phyloP scores from a whole-genome alignment of 2,329 filamentous ascomycete species.

The Lanzia echinophila region DNA sequence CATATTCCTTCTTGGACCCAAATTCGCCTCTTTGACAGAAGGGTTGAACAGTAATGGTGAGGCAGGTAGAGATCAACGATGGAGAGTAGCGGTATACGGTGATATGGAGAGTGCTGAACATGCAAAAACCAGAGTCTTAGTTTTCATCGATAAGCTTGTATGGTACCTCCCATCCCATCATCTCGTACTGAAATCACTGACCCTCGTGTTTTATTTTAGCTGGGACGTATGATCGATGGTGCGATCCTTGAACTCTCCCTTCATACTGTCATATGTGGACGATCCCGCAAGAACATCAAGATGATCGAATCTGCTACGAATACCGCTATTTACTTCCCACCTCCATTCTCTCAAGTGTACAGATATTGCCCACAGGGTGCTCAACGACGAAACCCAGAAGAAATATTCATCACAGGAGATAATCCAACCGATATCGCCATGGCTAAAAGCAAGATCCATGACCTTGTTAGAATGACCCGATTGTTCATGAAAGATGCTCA shows the following conservation, averaged over 20 bases:
- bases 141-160: slow-evolving; percentile 70
- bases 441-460: slow-evolving; percentile 86
- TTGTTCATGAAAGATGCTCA: slow-evolving; percentile 88
- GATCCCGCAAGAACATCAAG: slow-evolving; percentile 96
- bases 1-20: slow-evolving; percentile 90
- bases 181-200: slow-evolving; percentile 30
- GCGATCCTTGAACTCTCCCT: slow-evolving; percentile 79
- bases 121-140: slow-evolving; percentile 90
- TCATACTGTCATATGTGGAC: slow-evolving; percentile 87
- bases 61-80: slow-evolving; percentile 76
- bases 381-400: slow-evolving; percentile 72
- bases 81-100: slow-evolving; percentile 89
- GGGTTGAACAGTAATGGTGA: slow-evolving; percentile 68
- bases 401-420: slow-evolving; percentile 94
- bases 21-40: slow-evolving; percentile 70
- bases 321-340: slow-evolving; percentile 96
- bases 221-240: slow-evolving; percentile 67
- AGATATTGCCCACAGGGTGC: slow-evolving; percentile 82
- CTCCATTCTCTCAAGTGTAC: slow-evolving; percentile 85
- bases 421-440: slow-evolving; percentile 74
- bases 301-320: slow-evolving; percentile 91
- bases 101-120: slow-evolving; percentile 94
- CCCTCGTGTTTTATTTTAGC: slow-evolving; percentile 37
- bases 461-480: slow-evolving; percentile 73
- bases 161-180: slow-evolving; percentile 2